phyloP scores from a whole-genome alignment of 2,329 filamentous ascomycete species.

The Claviceps sp. region DNA sequence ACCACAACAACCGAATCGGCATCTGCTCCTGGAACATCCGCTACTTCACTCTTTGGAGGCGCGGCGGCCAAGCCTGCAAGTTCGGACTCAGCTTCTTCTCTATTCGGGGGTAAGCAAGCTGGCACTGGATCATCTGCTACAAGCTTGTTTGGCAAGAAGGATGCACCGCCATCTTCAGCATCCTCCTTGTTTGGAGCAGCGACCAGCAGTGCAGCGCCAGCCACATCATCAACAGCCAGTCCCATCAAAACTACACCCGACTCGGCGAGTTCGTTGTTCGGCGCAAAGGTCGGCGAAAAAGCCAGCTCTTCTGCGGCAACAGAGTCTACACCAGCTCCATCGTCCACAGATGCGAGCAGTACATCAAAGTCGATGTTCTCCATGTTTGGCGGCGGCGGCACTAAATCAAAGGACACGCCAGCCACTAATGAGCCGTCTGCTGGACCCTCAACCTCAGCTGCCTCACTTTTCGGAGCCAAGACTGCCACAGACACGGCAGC shows the following conservation, averaged over 20 bases:
- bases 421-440: constrained; percentile 16
- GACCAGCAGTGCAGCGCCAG: constrained; percentile 7
- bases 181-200: constrained; percentile 15
- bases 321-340: constrained; percentile 14
- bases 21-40: constrained; percentile 1
- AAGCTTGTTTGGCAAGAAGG: constrained; percentile 10
- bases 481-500: constrained; percentile 15
- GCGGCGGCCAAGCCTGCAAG: constrained; percentile 11
- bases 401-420: constrained; percentile 13
- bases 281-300: constrained; percentile 24
- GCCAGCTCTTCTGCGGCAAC: constrained; percentile 17
- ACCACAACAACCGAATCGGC: constrained; percentile 20
- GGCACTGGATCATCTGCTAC: constrained; percentile 14
- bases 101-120: constrained; percentile 17
- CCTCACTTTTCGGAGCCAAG: constrained; percentile 21
- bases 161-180: constrained; percentile 11
- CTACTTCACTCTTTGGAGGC: constrained; percentile 14
- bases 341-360: constrained; percentile 4
- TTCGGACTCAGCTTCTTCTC: constrained; percentile 8
- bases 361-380: constrained; percentile 8
- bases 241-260: constrained; percentile 12
- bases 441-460: constrained; percentile 10
- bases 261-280: constrained; percentile 22
- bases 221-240: constrained; percentile 13
- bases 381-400: constrained; percentile 12